phyloP scores from a whole-genome alignment of 805 yeast genomes.

The Nakazawaea molendinolei region DNA sequence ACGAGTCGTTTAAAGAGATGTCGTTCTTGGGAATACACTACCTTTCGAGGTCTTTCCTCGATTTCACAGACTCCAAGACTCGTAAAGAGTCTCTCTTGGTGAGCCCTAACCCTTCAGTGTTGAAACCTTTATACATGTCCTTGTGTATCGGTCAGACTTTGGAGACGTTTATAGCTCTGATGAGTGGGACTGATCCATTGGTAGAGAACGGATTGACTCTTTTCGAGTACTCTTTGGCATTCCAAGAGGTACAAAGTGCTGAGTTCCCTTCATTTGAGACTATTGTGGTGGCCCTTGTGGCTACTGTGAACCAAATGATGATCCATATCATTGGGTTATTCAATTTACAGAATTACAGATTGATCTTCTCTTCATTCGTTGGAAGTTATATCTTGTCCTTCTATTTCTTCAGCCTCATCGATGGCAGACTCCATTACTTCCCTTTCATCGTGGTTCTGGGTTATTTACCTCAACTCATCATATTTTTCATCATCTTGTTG shows the following conservation, averaged over 20 bases:
- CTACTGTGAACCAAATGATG: conserved; percentile 50
- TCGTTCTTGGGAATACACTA: conserved; percentile 24
- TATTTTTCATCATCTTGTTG: conserved; percentile 39
- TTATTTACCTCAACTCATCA: conserved; percentile 59
- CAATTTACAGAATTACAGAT: conserved; percentile 44
- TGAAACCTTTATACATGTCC: conserved; percentile 52
- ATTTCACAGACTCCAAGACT: conserved; percentile 1
- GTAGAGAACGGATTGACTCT: conserved; percentile 65
- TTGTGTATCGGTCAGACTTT: conserved; percentile 56
- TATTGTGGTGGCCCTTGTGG: conserved; percentile 45
- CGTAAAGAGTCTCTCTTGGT: conserved; percentile 19
- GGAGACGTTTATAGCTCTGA: conserved; percentile 58
- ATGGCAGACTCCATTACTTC: conserved; percentile 37
- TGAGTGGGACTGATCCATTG: conserved; percentile 48
- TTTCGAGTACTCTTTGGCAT: conserved; percentile 70
- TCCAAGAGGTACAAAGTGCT: conserved; percentile 59
- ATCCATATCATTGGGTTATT: conserved; percentile 59
- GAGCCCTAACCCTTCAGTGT: conserved; percentile 46
- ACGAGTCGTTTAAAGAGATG: conserved; percentile 15
- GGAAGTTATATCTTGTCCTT: conserved; percentile 48
- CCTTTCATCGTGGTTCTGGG: conserved; percentile 55
- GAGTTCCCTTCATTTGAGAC: conserved; percentile 47
- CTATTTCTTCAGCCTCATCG: conserved; percentile 32
- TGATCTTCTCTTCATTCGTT: conserved; percentile 56
- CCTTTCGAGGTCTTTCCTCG: conserved; percentile 16